Evolutionary conservation across 1,284 basidiomycete genomes (phyloP).

Genomic region (Gomphus bonarii): DNA sequence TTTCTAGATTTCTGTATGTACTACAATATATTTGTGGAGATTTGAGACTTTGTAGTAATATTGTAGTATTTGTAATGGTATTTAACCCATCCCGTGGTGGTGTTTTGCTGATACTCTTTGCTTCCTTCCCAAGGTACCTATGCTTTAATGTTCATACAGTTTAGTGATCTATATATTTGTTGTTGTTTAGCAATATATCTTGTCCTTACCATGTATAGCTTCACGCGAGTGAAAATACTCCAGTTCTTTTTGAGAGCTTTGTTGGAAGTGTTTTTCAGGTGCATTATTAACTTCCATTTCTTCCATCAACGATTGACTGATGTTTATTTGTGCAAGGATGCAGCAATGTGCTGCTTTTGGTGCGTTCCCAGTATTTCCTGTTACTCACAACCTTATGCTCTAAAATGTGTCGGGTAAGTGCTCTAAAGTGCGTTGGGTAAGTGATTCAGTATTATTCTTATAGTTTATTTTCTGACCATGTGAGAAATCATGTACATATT

Average conservation of each 20-base stretch:
- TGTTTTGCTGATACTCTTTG: too few relatives aligned
- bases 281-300: too few relatives aligned
- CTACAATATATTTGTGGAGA: too few relatives aligned
- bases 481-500: background rate
- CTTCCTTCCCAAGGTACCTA: background rate
- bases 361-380: background rate
- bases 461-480: background rate
- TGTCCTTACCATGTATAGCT: background rate
- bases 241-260: background rate
- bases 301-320: background rate
- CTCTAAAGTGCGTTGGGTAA: background rate
- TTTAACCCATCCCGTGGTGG: too few relatives aligned
- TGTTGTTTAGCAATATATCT: background rate
- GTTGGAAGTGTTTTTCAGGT: conserved; percentile 4
- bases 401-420: too few relatives aligned
- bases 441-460: background rate
- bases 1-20: too few relatives aligned
- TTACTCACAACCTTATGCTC: background rate
- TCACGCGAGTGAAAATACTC: background rate
- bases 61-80: too few relatives aligned
- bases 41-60: too few relatives aligned
- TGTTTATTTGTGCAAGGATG: background rate
- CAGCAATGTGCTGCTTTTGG: background rate
- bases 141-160: background rate
- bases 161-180: background rate